Percentiles rank a stretch among this genome's conserved stretches.
Evolutionary conservation across 108 stramenopile species (phyloP).

Genomic region (Cyclotella sp.): DNA sequence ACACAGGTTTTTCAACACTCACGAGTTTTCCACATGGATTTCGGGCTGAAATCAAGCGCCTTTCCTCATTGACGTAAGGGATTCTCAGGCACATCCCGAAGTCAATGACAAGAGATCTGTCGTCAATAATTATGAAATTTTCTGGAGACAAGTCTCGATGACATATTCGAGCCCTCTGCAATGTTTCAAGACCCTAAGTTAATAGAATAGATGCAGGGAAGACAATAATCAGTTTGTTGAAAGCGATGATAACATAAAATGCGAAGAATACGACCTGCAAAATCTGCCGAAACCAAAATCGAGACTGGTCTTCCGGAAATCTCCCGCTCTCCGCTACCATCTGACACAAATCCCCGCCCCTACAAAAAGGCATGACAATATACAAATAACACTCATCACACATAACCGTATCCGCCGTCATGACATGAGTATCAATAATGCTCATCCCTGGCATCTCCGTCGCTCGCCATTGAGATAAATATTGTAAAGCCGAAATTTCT

Average conservation of each 20-base stretch:
- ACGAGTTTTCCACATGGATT: constrained; percentile 62
- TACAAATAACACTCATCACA: constrained; percentile 33
- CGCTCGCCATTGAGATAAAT: constrained; percentile 31
- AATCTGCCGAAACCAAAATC: constrained; percentile 81
- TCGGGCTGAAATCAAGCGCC: constrained; percentile 42
- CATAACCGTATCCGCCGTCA: constrained; percentile 48
- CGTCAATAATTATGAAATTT: constrained; percentile 67
- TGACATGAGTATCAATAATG: constrained; percentile 23
- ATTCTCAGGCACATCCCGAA: constrained; percentile 88
- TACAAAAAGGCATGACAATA: constrained; percentile 53
- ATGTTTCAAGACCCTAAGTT: constrained; percentile 65
- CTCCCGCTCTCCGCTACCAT: constrained; percentile 38
- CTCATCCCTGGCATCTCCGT: constrained; percentile 3
- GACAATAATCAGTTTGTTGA: not conserved
- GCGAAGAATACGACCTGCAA: constrained; percentile 52
- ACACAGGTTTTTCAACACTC: not conserved
- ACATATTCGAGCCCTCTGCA: constrained; percentile 70
- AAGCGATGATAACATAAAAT: not conserved
- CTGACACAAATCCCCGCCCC: constrained; percentile 36
- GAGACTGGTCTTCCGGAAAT: constrained; percentile 70
- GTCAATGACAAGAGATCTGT: constrained; percentile 74
- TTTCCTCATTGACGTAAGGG: constrained; percentile 50
- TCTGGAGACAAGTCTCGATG: constrained; percentile 84
- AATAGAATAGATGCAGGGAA: not conserved
- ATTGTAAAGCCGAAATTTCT: constrained; percentile 41